These are phyloP conservation scores for Trichoderma asperellum DNA, from an alignment of 2,329 filamentous ascomycete genomes.

Conservation along the genomic window DNA sequence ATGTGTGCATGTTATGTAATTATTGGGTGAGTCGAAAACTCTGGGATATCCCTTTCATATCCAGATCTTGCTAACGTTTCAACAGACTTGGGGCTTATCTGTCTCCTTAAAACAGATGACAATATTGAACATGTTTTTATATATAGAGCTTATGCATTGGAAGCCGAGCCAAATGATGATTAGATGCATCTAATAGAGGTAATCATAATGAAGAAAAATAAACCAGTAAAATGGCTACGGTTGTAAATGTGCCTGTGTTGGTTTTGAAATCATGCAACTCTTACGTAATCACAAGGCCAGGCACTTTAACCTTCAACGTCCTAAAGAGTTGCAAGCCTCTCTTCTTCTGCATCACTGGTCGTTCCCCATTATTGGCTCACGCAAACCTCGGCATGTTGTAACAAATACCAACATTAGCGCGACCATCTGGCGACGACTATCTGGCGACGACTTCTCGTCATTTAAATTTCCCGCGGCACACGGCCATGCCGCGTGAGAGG, in stretches of 20 bases:
- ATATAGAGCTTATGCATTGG: slow-evolving; percentile 15
- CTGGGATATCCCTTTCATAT: not conserved
- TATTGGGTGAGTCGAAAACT: slow-evolving; percentile 43
- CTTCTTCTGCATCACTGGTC: not conserved
- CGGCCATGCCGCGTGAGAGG: slow-evolving; percentile 37
- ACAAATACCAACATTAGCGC: not conserved
- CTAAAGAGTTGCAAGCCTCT: not conserved
- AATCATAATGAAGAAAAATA: slow-evolving; percentile 19
- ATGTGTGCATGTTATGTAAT: slow-evolving; percentile 59
- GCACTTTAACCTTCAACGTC: not conserved
- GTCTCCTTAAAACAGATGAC: slow-evolving; percentile 19
- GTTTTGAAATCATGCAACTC: not conserved
- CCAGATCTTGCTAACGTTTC: not conserved
- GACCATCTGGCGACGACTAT: not conserved
- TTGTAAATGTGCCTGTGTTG: not conserved
- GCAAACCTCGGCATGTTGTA: not conserved
- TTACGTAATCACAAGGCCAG: slow-evolving; percentile 6
- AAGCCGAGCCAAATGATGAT: not conserved
- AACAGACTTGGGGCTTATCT: slow-evolving; percentile 24
- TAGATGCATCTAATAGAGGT: slow-evolving; percentile 9
- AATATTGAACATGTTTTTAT: not conserved
- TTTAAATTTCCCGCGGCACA: not conserved
- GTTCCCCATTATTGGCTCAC: not conserved
- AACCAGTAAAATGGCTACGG: not conserved
- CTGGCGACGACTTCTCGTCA: not conserved